Base-by-base conservation (phyloP, 176 grass and related monocot species). In the Cenchrus americanus region DNA sequence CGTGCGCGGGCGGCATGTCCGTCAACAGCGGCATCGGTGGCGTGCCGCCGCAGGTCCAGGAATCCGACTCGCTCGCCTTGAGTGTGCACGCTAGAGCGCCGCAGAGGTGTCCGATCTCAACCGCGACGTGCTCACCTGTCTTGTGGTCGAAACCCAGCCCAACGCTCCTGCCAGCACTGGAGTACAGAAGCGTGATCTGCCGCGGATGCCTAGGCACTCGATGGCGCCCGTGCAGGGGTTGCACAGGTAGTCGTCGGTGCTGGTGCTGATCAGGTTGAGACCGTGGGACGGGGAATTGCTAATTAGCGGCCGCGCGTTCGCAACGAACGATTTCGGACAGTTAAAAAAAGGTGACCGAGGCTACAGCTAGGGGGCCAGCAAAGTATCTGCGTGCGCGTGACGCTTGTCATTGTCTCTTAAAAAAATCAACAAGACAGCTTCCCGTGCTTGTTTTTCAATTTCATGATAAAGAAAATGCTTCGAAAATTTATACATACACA, bases 221-320 rank as follows among this genome's bases (percentile, higher is more conserved):
- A 61, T 71, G 54, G 40, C n/a, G 14, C 80, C 80, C 1, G 80
- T 82, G 67, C 51, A 46, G 13, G 52, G 53, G 41, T 72, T 82
- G 67, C 80, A 82, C 1, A 82, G 1, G 32, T 71, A 82, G 67
- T 82, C 80, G 19, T 72, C 80, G 9, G 10, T 61, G 53, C 10
- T 8, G 51, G 67, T 82, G 14, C 80, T 72, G 19, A 82, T 72
- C 37, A 82, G 22, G 23, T 82, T 82, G 41, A 82, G 80, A n/a
- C n/a, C n/a, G n/a, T n/a, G n/a, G n/a, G n/a, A n/a, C n/a, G n/a
- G n/a, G n/a, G n/a, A n/a, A n/a, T n/a, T n/a, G n/a, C n/a, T n/a
- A n/a, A n/a, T n/a, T n/a, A n/a, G n/a, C n/a, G n/a, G n/a, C n/a
- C n/a, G n/a, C n/a, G n/a, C n/a, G n/a, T n/a, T n/a, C n/a, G n/a